Evolutionary conservation across 208 protist species (phyloP).

Genomic region (Trypanosoma mega): DNA sequence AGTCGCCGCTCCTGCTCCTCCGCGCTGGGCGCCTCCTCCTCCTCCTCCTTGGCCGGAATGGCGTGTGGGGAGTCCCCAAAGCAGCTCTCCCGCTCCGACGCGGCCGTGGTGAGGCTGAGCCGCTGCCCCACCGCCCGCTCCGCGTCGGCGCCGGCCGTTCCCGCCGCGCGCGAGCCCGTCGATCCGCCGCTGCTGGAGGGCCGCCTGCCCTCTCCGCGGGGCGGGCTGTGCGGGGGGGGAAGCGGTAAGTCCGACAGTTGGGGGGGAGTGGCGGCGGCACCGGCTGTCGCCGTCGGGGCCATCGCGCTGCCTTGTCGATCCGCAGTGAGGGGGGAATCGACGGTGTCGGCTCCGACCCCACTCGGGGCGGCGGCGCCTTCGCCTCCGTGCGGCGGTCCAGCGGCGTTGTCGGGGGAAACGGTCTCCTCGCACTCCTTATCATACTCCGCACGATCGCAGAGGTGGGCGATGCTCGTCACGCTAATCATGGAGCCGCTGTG

Average conservation of each 20-base stretch:
- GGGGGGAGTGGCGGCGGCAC: too few relatives aligned
- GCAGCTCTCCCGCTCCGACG: neutral
- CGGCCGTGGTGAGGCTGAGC: neutral
- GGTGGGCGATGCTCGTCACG: constrained; percentile 43
- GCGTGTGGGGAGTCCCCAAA: too few relatives aligned
- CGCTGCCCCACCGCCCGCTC: neutral
- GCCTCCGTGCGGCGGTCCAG: too few relatives aligned
- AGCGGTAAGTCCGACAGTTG: neutral
- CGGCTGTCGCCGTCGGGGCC: too few relatives aligned
- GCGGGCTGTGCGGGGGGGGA: neutral
- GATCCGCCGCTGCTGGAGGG: neutral
- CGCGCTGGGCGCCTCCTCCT: constrained; percentile 14
- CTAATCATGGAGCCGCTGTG: constrained; percentile 60
- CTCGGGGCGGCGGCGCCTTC: too few relatives aligned
- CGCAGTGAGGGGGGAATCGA: too few relatives aligned
- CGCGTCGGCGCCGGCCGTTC: too few relatives aligned
- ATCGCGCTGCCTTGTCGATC: too few relatives aligned
- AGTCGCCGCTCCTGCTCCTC: constrained; percentile 27
- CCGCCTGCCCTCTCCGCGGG: too few relatives aligned
- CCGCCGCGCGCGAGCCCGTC: neutral
- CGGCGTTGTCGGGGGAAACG: neutral
- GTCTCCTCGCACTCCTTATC: neutral
- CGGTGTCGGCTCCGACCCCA: too few relatives aligned
- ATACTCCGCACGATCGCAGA: constrained; percentile 12
- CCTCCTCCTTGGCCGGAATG: constrained; percentile 4